Evolutionary conservation across 345 rosid species (phyloP), one percentile per base, ranked within the genome.

Genomic region (Carallia brachiata): DNA sequence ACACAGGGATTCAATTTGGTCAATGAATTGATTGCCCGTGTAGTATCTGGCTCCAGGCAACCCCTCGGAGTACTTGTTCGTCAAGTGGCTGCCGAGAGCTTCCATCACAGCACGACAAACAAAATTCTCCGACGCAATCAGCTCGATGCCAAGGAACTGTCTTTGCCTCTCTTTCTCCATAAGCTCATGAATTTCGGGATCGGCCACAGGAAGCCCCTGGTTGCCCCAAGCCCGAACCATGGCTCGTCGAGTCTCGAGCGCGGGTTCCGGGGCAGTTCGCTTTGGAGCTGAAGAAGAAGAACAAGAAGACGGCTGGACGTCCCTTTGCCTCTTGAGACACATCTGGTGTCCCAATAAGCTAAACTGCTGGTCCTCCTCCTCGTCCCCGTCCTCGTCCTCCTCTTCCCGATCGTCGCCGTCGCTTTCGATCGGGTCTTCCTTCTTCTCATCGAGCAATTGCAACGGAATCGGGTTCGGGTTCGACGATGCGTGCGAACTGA

Each of bases 51-150:
- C 88, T 34, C 92, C 92, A 0, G 90, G 86, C 89, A 86, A 79
- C 0, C 93, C 93, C 77, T 88, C 93, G 0, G 93, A 86, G 73
- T 90, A 90, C 78, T 90, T 90, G 52, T 90, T 90, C 9, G 97
- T 90, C 77, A 90, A 73, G 66, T 86, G 91, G 52, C 91, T 86
- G 1, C 93, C 93, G 13, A 90, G 79, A 16, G 97, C 93, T 70
- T 90, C 93, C 91, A 88, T 87, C 0, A 90, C 91, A 0, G 91
- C 93, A 4, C 86, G 58, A 58, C 93, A 88, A 10, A 86, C 91
- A 37, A 88, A 90, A 78, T 87, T 90, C 84, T 90, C 93, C 2
- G 97, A 90, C 12, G 92, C 93, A 23, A 90, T 90, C 72, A 90
- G 79, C 76, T 90, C 93, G 12, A 90, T 84, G 1, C 93, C 93